phyloP scores from a whole-genome alignment of 129 eudicot genomes.

The carrot (Daucus carota) region DH1_v3.0 NC_030388.2:23894001-23894500 shows the following conservation, averaged over 20 bases:
- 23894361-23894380: not conserved
- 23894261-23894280: not conserved
- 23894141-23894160: too few relatives aligned
- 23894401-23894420: not conserved
- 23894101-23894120: too few relatives aligned
- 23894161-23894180: too few relatives aligned
- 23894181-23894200: not conserved
- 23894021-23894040: not conserved
- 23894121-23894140: too few relatives aligned
- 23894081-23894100: too few relatives aligned
- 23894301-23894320: too few relatives aligned
- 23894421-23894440: slow-evolving; percentile 74
- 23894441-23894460: slow-evolving; percentile 85
- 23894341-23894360: not conserved
- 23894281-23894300: too few relatives aligned
- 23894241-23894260: not conserved
- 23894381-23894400: not conserved
- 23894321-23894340: not conserved
- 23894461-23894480: slow-evolving; percentile 67
- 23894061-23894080: too few relatives aligned
- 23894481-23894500: slow-evolving; percentile 85
- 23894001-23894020: not conserved
- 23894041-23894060: too few relatives aligned
- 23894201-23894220: not conserved
- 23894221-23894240: not conserved